These are phyloP conservation scores for Cucurbita maxima DNA, from an alignment of 306 rosid genomes.

Conservation along the genomic window DNA sequence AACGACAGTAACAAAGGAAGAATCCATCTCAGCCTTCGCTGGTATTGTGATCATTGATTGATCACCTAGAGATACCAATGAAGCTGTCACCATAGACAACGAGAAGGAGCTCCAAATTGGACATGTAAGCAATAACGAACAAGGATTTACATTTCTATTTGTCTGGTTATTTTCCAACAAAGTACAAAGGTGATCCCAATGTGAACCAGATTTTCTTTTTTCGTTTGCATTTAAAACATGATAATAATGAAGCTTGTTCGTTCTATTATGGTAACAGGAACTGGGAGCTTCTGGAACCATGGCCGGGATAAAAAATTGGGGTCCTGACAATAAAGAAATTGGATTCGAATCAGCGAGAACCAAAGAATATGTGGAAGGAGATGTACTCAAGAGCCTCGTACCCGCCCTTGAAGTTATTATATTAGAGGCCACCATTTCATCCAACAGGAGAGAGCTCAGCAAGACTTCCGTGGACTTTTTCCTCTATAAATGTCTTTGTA, in stretches of 20 bases:
- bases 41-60: no score
- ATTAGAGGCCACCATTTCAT: conserved; percentile 27
- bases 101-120: conserved; percentile 53
- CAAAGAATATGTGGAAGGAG: conserved; percentile 22
- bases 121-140: conserved; percentile 32
- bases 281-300: conserved; percentile 36
- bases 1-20: conserved; percentile 26
- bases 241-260: neutral
- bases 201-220: neutral
- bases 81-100: conserved; percentile 47
- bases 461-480: conserved; percentile 17
- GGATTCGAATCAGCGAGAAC: conserved; percentile 20
- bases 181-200: neutral
- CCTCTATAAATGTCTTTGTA: neutral
- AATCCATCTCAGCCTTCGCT: conserved; percentile 24
- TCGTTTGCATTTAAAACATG: neutral
- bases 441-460: conserved; percentile 21
- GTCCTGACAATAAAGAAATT: conserved; percentile 26
- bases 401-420: conserved; percentile 29
- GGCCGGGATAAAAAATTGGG: conserved; percentile 23
- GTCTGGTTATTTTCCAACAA: neutral
- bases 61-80: no score
- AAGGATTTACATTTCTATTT: neutral
- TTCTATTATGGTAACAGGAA: conserved; percentile 13
- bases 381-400: conserved; percentile 23